These are phyloP conservation scores for Hansenula lynferdii DNA, from an alignment of 1,139 yeast genomes.

Conservation along the genomic window DNA sequence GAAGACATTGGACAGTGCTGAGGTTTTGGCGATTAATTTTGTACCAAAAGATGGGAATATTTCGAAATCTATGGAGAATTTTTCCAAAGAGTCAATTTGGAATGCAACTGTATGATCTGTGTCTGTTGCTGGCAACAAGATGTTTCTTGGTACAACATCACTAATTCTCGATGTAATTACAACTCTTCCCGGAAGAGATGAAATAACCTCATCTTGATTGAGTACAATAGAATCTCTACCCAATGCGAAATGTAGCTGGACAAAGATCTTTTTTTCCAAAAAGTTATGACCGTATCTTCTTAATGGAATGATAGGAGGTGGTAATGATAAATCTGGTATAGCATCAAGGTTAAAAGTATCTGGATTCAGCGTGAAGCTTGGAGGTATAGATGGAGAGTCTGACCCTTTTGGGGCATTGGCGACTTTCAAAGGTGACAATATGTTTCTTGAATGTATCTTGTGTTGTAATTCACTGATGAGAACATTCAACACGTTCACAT, in stretches of 20 bases:
- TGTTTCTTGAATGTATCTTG: constrained; percentile 8
- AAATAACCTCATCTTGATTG: constrained; percentile 38
- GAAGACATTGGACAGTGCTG: constrained; percentile 61
- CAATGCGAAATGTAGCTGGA: constrained; percentile 69
- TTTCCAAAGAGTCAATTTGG: constrained; percentile 77
- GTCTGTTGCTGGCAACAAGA: constrained; percentile 74
- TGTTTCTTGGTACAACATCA: constrained; percentile 82
- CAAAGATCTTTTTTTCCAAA: constrained; percentile 79
- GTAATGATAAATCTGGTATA: constrained; percentile 86
- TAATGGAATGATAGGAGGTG: constrained; percentile 94
- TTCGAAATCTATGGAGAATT: constrained; percentile 82
- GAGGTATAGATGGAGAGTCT: constrained; percentile 11
- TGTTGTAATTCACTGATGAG: constrained; percentile 35
- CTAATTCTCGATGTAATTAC: constrained; percentile 68
- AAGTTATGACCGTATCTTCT: constrained; percentile 95
- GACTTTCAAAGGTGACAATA: constrained; percentile 20
- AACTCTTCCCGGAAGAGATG: constrained; percentile 55
- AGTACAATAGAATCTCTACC: constrained; percentile 53
- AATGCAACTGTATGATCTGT: constrained; percentile 72
- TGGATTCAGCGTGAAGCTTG: constrained; percentile 16
- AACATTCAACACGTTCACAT: constrained; percentile 70
- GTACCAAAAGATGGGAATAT: constrained; percentile 95
- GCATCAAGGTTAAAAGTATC: constrained; percentile 46
- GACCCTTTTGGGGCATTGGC: constrained; percentile 9
- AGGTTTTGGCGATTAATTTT: constrained; percentile 81